Conservation (phyloP, 352 stramenopile species). For the Phytophthora pinifolia region DNA sequence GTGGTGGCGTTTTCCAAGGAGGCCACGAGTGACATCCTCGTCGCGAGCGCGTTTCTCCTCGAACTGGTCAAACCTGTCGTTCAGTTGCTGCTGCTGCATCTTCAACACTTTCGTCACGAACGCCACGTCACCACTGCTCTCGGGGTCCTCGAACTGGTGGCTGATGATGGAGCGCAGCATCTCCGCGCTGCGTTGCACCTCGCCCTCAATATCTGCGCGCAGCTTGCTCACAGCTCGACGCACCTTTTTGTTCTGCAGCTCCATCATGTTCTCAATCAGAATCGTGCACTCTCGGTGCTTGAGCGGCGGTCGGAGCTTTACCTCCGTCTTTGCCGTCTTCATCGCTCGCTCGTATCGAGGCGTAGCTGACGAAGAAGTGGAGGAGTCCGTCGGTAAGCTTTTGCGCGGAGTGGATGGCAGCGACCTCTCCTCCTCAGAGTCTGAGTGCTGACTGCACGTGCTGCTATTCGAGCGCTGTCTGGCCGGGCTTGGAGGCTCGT, state of each 20-base stretch:
- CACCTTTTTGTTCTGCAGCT: conserved; percentile 24
- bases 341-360: not conserved
- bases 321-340: not conserved
- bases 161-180: conserved; percentile 24
- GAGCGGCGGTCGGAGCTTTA: not conserved
- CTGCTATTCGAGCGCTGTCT: conserved; percentile 8
- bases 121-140: conserved; percentile 14
- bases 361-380: not conserved
- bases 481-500: not conserved
- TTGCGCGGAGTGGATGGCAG: not conserved
- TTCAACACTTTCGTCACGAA: conserved; percentile 23
- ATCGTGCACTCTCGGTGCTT: conserved; percentile 31
- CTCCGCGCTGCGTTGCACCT: conserved; percentile 20
- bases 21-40: conserved; percentile 12
- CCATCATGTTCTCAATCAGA: conserved; percentile 29
- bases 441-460: conserved; percentile 14
- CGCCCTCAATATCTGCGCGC: conserved; percentile 14
- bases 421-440: not conserved
- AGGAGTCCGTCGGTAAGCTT: not conserved
- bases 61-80: conserved; percentile 25
- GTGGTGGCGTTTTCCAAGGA: conserved; percentile 13
- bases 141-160: conserved; percentile 21
- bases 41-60: conserved; percentile 10
- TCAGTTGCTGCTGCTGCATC: conserved; percentile 21
- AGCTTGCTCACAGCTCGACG: conserved; percentile 12